Evolutionary conservation across 108 stramenopile species (phyloP).

Genomic region (Chaetoceros tenuissimus): DNA sequence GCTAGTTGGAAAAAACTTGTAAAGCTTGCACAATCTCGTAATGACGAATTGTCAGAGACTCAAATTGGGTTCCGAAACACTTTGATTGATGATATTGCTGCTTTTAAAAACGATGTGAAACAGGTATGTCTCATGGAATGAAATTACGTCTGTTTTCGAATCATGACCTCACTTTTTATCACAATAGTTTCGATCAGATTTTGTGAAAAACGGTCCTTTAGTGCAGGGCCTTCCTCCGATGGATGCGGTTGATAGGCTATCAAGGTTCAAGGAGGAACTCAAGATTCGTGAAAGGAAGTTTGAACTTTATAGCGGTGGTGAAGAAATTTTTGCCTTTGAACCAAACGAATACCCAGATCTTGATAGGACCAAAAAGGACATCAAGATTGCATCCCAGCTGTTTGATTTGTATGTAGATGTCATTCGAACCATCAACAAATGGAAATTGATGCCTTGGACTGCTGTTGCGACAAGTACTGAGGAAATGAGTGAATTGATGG

Average conservation of each 20-base stretch:
- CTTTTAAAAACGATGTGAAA: constrained; percentile 57
- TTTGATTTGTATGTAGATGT: constrained; percentile 85
- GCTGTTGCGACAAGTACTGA: constrained; percentile 56
- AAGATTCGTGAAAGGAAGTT: constrained; percentile 81
- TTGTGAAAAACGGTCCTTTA: constrained; percentile 67
- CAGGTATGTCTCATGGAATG: constrained; percentile 14
- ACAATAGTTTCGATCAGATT: constrained; percentile 62
- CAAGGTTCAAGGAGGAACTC: constrained; percentile 77
- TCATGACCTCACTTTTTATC: neutral
- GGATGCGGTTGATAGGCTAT: constrained; percentile 83
- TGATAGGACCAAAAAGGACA: constrained; percentile 71
- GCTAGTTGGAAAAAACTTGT: constrained; percentile 82
- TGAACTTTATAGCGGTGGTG: constrained; percentile 77
- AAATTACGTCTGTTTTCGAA: neutral
- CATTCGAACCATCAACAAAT: constrained; percentile 70
- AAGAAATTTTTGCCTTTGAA: constrained; percentile 78
- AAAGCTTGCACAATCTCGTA: constrained; percentile 49
- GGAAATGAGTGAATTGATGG: constrained; percentile 75
- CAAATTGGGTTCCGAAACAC: constrained; percentile 69
- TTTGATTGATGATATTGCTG: constrained; percentile 66
- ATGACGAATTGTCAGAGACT: constrained; percentile 70
- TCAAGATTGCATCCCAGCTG: constrained; percentile 75
- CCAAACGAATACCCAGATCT: constrained; percentile 78
- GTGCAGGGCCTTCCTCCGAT: constrained; percentile 74
- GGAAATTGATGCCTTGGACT: constrained; percentile 74